A percentile compares a stretch with the other conserved stretches of the same genome.
These are phyloP conservation scores for Nakazawaea ambrosiae DNA, from an alignment of 805 yeast genomes.

Conservation along the genomic window DNA sequence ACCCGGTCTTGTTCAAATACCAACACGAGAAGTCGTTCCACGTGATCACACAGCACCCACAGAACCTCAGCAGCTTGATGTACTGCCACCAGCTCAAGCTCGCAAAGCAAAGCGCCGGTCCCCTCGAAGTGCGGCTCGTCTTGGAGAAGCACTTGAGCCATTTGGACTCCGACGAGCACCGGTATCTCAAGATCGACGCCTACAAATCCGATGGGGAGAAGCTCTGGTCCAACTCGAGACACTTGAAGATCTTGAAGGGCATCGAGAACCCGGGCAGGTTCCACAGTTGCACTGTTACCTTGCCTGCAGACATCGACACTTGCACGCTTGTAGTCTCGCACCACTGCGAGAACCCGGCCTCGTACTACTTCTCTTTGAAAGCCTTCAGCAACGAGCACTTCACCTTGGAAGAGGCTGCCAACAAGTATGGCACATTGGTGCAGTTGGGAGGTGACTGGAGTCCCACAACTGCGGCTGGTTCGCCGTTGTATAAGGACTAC, in stretches of 20 bases:
- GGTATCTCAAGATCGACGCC: conserved; percentile 13
- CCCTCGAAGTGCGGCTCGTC: conserved; percentile 35
- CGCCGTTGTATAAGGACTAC: conserved; percentile 39
- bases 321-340: conserved; percentile 17
- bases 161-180: conserved; percentile 11
- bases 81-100: conserved; percentile 39
- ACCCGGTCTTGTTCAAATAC: conserved; percentile 26
- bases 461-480: conserved; percentile 42
- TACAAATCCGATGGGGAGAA: conserved; percentile 26
- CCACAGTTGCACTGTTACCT: conserved; percentile 16
- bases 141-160: conserved; percentile 41
- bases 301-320: conserved; percentile 16
- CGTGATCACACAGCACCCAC: conserved; percentile 15
- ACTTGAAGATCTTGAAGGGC: conserved; percentile 12
- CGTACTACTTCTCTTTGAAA: conserved; percentile 12
- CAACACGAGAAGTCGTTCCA: conserved; percentile 21
- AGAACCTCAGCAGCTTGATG: conserved; percentile 14
- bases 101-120: conserved; percentile 20
- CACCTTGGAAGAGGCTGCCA: conserved; percentile 24
- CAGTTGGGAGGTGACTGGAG: conserved; percentile 38
- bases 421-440: conserved; percentile 15
- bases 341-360: conserved; percentile 9
- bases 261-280: conserved; percentile 25
- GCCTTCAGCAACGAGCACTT: conserved; percentile 12
- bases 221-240: conserved; percentile 17